Base-by-base conservation (phyloP, 441 rosid species). In the Pelargonium citronellum region DNA sequence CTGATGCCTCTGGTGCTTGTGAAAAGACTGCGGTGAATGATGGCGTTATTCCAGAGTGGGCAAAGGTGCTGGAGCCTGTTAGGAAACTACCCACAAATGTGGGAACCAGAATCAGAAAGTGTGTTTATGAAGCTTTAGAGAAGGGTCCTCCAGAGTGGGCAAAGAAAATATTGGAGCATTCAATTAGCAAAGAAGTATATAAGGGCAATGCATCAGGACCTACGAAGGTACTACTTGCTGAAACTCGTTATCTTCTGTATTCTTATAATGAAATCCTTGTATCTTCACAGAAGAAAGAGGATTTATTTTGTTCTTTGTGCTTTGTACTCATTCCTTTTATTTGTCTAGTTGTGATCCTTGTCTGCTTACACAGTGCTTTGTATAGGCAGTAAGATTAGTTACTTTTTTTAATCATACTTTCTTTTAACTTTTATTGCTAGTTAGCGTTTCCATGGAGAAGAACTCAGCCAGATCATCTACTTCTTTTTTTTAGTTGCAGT, bases 161-260 rank as follows among this genome's bases (percentile, higher is more conserved):
- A 15, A 87, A 80, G 84, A 80, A 80, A 82, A 87, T 78, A 79
- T 80, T 95, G 83, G 92, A 89, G 73, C 90, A 87, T 82, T 95
- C 98, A 67, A 91, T 95, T 75, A 92, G 99, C 75, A 95, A 95
- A 82, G 99, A 83, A 80, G 87, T 95, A 55, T 95, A 95, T 78
- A 95, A 95, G 83, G 99, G 99, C 84, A 95, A 95, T 82, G 99
- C 99, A 16, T 95, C 98, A 66, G 99, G 99, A 72, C 99, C 99
- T 41, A 95, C 99, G 65, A 95, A 95, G 99, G 99, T 95, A 76
- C 75, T 70, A 49, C 37, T 77, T 60, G 39, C 65, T 22, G 10
- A 60, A 60, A 60, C 64, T 60, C 41, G 63, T 19, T 34, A 60
- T 60, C 27, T 60, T 24, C 15, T 60, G 37, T n/a, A 24, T 60